These are phyloP conservation scores for Cicer yamashitae DNA, from an alignment of 306 rosid genomes.

Conservation along the genomic window DNA sequence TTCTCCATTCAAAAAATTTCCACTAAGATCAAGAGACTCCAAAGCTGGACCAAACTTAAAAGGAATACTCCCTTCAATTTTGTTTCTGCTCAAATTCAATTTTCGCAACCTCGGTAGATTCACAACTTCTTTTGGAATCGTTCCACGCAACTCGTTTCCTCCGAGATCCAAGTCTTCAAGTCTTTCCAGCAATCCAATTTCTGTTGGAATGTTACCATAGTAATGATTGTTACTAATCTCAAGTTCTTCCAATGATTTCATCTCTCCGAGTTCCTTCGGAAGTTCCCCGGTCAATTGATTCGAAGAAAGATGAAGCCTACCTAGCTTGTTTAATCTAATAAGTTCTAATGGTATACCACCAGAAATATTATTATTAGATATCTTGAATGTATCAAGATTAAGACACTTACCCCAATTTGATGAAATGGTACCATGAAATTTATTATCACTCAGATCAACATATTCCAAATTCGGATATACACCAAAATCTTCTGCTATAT, in stretches of 20 bases:
- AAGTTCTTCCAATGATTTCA: conserved; percentile 1
- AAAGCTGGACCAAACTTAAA: conserved; percentile 38
- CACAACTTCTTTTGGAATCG: conserved; percentile 35
- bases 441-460: conserved; percentile 49
- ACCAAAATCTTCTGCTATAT: conserved; percentile 50
- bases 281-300: conserved; percentile 46
- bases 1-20: conserved; percentile 38
- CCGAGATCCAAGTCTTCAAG: conserved; percentile 41
- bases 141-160: conserved; percentile 42
- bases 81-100: conserved; percentile 45
- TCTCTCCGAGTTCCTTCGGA: conserved; percentile 49
- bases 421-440: conserved; percentile 45
- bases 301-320: conserved; percentile 44
- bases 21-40: conserved; percentile 53
- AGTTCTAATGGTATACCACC: conserved; percentile 46
- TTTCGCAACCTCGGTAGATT: background rate
- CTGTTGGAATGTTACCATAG: conserved; percentile 39
- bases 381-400: background rate
- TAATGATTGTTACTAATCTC: conserved; percentile 29
- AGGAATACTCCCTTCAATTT: conserved; percentile 44
- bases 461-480: conserved; percentile 41
- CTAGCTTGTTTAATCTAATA: conserved; percentile 27
- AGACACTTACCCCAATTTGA: conserved; percentile 44
- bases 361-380: conserved; percentile 46
- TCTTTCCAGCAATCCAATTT: conserved; percentile 20